These are phyloP conservation scores for Claviceps sp. DNA, from an alignment of 2,329 filamentous ascomycete genomes.

Conservation along the genomic window DNA sequence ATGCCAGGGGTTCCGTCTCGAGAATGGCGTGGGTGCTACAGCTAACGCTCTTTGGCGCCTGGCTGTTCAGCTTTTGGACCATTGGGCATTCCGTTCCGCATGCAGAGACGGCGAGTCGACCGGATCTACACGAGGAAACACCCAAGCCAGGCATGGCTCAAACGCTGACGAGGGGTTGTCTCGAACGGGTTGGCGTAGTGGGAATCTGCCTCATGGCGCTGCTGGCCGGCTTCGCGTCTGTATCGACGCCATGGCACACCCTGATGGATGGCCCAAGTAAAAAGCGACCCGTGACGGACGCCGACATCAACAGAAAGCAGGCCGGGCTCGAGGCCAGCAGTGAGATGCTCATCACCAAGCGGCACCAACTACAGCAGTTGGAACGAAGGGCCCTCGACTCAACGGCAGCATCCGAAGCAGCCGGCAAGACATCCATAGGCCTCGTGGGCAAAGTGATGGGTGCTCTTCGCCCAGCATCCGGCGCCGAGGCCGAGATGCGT, in stretches of 20 bases:
- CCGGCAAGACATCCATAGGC: conserved; percentile 23
- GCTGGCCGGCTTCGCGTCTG: conserved; percentile 79
- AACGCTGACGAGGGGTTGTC: conserved; percentile 36
- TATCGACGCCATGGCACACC: conserved; percentile 75
- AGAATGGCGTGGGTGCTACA: conserved; percentile 53
- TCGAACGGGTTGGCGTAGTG: conserved; percentile 67
- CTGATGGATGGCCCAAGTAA: conserved; percentile 49
- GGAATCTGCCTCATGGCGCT: conserved; percentile 79
- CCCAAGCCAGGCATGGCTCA: conserved; percentile 19
- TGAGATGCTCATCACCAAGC: conserved; percentile 66
- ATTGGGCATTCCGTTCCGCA: conserved; percentile 49
- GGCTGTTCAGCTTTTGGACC: conserved; percentile 68
- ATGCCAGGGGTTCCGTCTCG: conserved; percentile 40
- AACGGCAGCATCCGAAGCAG: conserved; percentile 29
- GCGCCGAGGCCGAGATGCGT: conserved; percentile 46
- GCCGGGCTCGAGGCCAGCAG: conserved; percentile 64
- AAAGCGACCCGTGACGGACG: conserved; percentile 52
- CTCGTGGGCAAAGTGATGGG: conserved; percentile 65
- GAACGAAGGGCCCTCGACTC: conserved; percentile 40
- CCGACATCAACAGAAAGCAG: conserved; percentile 64
- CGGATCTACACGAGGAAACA: conserved; percentile 3
- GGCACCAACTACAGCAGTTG: conserved; percentile 55
- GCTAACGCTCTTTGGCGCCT: conserved; percentile 45
- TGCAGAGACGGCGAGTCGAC: not conserved
- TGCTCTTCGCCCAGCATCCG: conserved; percentile 50